Conservation (phyloP, 75 land plant species). For the Picea sitchensis region DNA sequence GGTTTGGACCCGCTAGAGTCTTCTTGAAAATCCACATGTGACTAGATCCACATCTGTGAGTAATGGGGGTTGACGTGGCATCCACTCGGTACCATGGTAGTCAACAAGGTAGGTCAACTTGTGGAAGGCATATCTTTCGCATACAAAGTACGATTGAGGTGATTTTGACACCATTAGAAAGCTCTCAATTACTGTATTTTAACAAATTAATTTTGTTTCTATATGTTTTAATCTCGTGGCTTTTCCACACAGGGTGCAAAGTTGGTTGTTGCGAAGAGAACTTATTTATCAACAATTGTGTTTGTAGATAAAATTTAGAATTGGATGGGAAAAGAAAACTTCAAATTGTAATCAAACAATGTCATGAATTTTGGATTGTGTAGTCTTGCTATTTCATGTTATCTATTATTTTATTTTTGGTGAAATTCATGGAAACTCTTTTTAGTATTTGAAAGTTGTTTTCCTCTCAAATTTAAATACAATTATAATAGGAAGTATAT, state of each 20-base stretch:
- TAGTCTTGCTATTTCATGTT: not conserved
- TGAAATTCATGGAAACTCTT: not conserved
- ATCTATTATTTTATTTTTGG: not conserved
- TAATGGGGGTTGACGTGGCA: too few species aligned
- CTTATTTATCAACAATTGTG: not conserved
- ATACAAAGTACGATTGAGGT: too few species aligned
- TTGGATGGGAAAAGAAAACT: constrained; percentile 69
- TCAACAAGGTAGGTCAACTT: too few species aligned
- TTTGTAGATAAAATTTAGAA: constrained; percentile 50
- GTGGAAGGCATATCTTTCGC: too few species aligned
- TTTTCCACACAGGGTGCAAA: not conserved
- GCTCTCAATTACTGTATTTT: too few species aligned
- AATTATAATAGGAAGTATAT: not conserved
- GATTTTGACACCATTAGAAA: too few species aligned
- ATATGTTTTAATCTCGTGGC: too few species aligned
- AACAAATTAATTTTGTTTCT: too few species aligned
- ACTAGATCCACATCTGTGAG: too few species aligned
- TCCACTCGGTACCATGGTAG: too few species aligned
- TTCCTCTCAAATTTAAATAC: not conserved
- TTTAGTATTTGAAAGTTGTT: not conserved
- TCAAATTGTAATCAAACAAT: constrained; percentile 47
- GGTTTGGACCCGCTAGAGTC: too few species aligned
- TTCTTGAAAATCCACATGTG: too few species aligned
- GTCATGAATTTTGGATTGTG: not conserved
- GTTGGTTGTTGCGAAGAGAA: not conserved